Conservation (phyloP, 208 protist species). For the Wallacemonas sp. region DNA sequence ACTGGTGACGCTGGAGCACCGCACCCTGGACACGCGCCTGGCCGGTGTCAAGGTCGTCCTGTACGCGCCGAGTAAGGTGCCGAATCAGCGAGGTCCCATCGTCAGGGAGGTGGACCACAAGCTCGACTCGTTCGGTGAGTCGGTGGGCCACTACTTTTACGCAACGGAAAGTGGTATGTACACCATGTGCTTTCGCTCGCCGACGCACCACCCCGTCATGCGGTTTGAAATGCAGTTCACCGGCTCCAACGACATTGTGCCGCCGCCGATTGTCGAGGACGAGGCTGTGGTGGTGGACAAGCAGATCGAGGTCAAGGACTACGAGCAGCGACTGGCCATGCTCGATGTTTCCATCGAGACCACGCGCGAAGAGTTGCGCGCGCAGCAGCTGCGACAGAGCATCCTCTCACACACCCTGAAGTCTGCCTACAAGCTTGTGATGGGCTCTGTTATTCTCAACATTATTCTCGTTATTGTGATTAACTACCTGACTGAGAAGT, state of each 20-base stretch:
- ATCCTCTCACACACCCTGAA: conserved; percentile 53
- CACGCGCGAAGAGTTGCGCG: conserved; percentile 63
- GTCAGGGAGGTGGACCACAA: conserved; percentile 27
- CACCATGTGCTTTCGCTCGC: conserved; percentile 63
- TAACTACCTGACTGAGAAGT: conserved; percentile 46
- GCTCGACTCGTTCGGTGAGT: conserved; percentile 51
- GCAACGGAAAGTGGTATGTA: conserved; percentile 66
- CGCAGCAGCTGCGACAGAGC: conserved; percentile 51
- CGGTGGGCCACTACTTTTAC: conserved; percentile 58
- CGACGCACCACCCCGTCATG: conserved; percentile 55
- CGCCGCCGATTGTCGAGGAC: conserved; percentile 46
- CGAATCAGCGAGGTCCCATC: conserved; percentile 27
- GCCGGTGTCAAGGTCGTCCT: conserved; percentile 45
- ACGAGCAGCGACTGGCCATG: conserved; percentile 56
- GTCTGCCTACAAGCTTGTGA: conserved; percentile 47
- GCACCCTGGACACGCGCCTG: conserved; percentile 56
- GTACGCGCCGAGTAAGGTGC: conserved; percentile 43
- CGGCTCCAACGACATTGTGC: conserved; percentile 55
- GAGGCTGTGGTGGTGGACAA: conserved; percentile 71
- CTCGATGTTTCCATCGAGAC: conserved; percentile 61
- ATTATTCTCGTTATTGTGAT: conserved; percentile 50
- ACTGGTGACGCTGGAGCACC: conserved; percentile 60
- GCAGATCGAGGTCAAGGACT: conserved; percentile 57
- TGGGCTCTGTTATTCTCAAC: conserved; percentile 56
- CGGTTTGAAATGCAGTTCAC: conserved; percentile 68